Evolutionary conservation across 2,329 filamentous ascomycete genomes (phyloP).

Genomic region (Exophiala sp.): DNA sequence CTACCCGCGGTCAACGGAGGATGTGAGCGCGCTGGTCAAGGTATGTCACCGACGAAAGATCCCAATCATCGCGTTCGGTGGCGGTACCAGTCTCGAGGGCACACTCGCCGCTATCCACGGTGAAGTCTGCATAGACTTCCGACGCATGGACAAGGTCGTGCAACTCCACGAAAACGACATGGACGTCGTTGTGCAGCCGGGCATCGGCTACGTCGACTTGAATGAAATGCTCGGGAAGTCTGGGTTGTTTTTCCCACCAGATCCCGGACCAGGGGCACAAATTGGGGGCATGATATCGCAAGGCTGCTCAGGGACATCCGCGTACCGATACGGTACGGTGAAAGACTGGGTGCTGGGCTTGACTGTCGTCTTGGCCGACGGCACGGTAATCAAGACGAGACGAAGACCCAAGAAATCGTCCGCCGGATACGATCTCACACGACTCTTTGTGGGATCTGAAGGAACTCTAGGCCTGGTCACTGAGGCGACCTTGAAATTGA

Average conservation of each 20-base stretch:
- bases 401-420: constrained; percentile 75
- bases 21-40: constrained; percentile 63
- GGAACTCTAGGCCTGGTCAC: constrained; percentile 79
- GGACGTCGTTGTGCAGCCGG: constrained; percentile 89
- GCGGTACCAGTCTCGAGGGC: constrained; percentile 80
- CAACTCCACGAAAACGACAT: constrained; percentile 80
- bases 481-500: constrained; percentile 75
- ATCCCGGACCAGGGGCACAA: constrained; percentile 67
- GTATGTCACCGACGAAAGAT: constrained; percentile 75
- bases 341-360: constrained; percentile 71
- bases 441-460: constrained; percentile 75
- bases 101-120: constrained; percentile 86
- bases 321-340: constrained; percentile 68
- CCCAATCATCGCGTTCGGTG: constrained; percentile 83
- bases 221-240: constrained; percentile 71
- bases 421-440: constrained; percentile 78
- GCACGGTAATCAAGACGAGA: constrained; percentile 65
- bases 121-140: constrained; percentile 86
- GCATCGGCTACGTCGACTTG: constrained; percentile 86
- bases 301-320: constrained; percentile 62
- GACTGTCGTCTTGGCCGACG: constrained; percentile 68
- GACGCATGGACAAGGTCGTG: constrained; percentile 78
- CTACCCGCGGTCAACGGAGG: constrained; percentile 56
- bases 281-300: constrained; percentile 64
- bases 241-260: constrained; percentile 85